Evolutionary conservation across 495 filamentous ascomycete species (phyloP).

Genomic region (Neurospora sp.): DNA sequence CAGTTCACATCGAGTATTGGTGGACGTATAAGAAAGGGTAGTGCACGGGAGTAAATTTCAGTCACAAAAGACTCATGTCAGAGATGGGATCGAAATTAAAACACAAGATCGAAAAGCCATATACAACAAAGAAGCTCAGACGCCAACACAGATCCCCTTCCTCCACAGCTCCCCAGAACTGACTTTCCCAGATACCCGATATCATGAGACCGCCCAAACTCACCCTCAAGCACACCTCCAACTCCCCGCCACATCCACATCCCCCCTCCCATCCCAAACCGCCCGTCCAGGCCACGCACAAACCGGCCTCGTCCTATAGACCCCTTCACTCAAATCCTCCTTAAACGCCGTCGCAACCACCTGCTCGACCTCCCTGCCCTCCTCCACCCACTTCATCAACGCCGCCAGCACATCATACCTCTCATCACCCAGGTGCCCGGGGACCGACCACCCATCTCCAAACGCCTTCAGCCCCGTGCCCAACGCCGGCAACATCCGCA

Average conservation of each 20-base stretch:
- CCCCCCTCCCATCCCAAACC: conserved; percentile 7
- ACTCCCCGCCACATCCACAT: conserved; percentile 7
- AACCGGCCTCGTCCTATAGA: conserved; percentile 25
- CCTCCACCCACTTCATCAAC: conserved; percentile 46
- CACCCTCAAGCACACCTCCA: conserved; percentile 8
- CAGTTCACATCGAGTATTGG: not conserved
- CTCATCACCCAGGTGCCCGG: conserved; percentile 23
- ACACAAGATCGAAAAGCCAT: not conserved
- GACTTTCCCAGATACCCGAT: not conserved
- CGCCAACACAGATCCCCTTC: not conserved
- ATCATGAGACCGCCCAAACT: too few relatives aligned
- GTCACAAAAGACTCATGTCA: too few relatives aligned
- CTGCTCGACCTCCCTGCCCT: conserved; percentile 27
- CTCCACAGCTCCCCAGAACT: not conserved
- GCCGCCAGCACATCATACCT: conserved; percentile 39
- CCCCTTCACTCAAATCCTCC: conserved; percentile 12
- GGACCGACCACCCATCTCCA: conserved; percentile 24
- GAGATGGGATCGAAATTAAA: not conserved
- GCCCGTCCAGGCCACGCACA: conserved; percentile 31
- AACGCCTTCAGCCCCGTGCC: conserved; percentile 9
- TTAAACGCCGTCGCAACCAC: conserved; percentile 38
- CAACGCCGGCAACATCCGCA: conserved; percentile 10
- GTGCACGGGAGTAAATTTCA: too few relatives aligned
- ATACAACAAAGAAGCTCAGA: not conserved
- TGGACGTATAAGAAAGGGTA: too few relatives aligned